Percentiles rank a stretch among this genome's conserved stretches.
These are phyloP conservation scores for Gaultheria prostrata DNA, from an alignment of 148 eudicot species.

Conservation along the genomic window DNA sequence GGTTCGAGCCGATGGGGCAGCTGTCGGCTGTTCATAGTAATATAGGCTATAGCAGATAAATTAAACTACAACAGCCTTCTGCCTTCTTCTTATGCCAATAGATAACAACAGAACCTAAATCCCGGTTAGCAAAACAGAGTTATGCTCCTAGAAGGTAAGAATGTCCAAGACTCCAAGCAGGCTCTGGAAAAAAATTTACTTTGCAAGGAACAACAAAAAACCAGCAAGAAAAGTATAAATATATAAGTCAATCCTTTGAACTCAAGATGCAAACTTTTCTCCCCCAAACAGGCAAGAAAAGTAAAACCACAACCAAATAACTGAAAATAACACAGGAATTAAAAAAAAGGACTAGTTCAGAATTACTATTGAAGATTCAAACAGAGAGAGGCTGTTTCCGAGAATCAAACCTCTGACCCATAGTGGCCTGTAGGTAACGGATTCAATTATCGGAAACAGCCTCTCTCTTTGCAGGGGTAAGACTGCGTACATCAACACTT, in stretches of 20 bases:
- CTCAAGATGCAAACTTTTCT: conserved; percentile 1
- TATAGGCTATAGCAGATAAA: no score
- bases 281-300: conserved; percentile 6
- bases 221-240: not conserved
- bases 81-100: not conserved
- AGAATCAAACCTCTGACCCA: no score
- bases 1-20: no score
- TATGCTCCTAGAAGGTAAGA: not conserved
- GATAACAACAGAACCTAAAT: not conserved
- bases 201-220: not conserved
- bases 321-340: not conserved
- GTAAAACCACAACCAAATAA: not conserved
- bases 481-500: no score
- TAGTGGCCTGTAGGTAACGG: no score
- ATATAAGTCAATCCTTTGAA: not conserved
- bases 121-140: not conserved
- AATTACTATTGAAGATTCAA: not conserved
- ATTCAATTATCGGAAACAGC: no score
- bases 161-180: conserved; percentile 1
- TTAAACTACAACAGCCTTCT: not conserved
- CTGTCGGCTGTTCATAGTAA: no score
- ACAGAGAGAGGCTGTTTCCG: no score
- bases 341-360: not conserved
- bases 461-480: no score
- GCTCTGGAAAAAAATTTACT: not conserved